Conservation (phyloP, 306 rosid species). For the Sesbania bispinosa region DNA sequence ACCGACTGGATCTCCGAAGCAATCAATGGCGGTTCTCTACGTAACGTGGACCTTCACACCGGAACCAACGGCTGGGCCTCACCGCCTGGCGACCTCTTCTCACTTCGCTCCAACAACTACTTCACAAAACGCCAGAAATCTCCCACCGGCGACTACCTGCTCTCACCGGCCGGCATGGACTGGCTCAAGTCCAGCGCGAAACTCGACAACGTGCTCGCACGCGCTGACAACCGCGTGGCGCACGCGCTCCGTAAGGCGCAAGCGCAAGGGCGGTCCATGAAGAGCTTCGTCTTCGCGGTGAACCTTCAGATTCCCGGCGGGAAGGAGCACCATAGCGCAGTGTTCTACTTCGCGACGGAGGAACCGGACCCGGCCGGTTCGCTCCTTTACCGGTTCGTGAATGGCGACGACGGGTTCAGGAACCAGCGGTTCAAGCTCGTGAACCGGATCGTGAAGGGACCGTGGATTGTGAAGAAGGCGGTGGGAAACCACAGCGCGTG, state of each 20-base stretch:
- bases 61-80: conserved; percentile 95
- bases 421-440: conserved; percentile 86
- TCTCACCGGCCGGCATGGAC: conserved; percentile 71
- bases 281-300: conserved; percentile 78
- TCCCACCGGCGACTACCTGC: conserved; percentile 72
- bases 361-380: conserved; percentile 62
- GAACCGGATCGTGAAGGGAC: conserved; percentile 87
- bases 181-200: conserved; percentile 71
- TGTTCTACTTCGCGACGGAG: conserved; percentile 76
- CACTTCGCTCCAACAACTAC: conserved; percentile 58
- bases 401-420: conserved; percentile 75
- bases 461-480: conserved; percentile 87
- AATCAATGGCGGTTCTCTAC: conserved; percentile 65
- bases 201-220: conserved; percentile 71
- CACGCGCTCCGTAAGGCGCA: conserved; percentile 57
- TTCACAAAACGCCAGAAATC: conserved; percentile 50
- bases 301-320: conserved; percentile 77
- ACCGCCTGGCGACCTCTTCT: conserved; percentile 75
- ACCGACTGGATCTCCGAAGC: conserved; percentile 61
- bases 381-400: conserved; percentile 59
- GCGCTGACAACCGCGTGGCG: conserved; percentile 67
- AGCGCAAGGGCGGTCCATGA: conserved; percentile 42
- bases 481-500: conserved; percentile 85
- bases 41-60: conserved; percentile 54
- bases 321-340: conserved; percentile 82